A percentile compares a stretch with the other conserved stretches of the same genome.
Evolutionary conservation across 1,284 basidiomycete genomes (phyloP).

Genomic region (Uromyces viciae-fabae): DNA sequence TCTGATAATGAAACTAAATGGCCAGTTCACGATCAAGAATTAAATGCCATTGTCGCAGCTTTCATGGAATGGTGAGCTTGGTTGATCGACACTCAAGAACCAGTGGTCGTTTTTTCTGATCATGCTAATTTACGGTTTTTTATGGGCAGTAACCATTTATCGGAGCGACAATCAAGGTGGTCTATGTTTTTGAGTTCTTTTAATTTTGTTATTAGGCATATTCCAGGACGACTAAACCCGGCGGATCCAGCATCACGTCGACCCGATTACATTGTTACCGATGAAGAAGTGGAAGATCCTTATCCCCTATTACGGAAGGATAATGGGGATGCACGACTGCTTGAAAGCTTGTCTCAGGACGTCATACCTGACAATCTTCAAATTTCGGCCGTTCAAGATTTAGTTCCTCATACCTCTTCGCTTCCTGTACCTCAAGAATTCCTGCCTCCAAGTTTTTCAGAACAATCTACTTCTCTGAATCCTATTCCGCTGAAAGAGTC

Average conservation of each 20-base stretch:
- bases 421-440: too few species aligned
- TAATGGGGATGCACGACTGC: too few species aligned
- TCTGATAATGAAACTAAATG: constrained; percentile 12
- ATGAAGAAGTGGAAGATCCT: background rate
- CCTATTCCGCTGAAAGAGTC: too few species aligned
- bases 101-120: constrained; percentile 12
- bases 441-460: too few species aligned
- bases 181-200: background rate
- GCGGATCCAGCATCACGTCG: background rate
- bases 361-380: too few species aligned
- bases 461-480: too few species aligned
- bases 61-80: constrained; percentile 19
- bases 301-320: too few species aligned
- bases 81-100: background rate
- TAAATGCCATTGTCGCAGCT: background rate
- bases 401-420: too few species aligned
- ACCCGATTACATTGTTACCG: background rate
- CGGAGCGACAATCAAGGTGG: background rate
- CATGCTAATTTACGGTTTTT: constrained; percentile 20
- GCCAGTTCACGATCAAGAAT: background rate
- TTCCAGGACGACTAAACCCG: background rate
- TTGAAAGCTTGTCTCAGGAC: too few species aligned
- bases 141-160: background rate
- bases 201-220: background rate
- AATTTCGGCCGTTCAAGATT: too few species aligned